Base-by-base conservation (phyloP, 2,329 filamentous ascomycete genomes). In the Paramyrothecium roridum region DNA sequence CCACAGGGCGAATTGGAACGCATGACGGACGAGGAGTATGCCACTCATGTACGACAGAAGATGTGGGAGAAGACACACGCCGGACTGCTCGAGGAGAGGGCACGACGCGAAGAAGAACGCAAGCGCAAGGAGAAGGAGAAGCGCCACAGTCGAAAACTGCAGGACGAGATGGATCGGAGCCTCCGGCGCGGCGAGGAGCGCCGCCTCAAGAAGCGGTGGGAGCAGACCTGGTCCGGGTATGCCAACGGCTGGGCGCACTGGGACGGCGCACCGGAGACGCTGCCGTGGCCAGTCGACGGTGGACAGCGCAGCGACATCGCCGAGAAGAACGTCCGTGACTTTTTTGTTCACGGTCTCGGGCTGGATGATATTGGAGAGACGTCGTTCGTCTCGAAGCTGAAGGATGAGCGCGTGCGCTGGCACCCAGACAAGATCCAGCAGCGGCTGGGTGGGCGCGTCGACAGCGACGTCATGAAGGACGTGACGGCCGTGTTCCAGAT, bases 341-440 rank as follows among this genome's bases (percentile, higher is more conserved):
- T 96, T 66, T 86, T 95, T 64, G 76, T 83, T 19, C 65, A 70
- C 19, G 78, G 79, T 0, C 66, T 83, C 21, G 72, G 62, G 40
- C 55, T 76, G 21, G 72, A 74, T 26, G 72, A 75, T 2, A 63
- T 77, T 2, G 78, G 78, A 20, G 76, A 79, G 63, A 72, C 66
- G 56, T 73, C 74, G 11, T 78, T 80, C 52, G 68, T 78, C 20
- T 72, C 76, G 8, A 75, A 71, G 56, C 77, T 98, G 52, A 96
- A 96, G 72, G 77, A 85, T 6, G 95, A 99, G 76, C 85, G 95
- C 52, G 87, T 98, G 19, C 82, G 92, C 17, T 99, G 95, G 95
- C 95, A 99, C 76, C 95, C 95, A 3, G 95, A 99, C 74, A 99
- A 98, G 78, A 89, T 98, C 54, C 91, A 97, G 76, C 95, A 97